A percentile compares a stretch with the other conserved stretches of the same genome.
Evolutionary conservation across 441 rosid species (phyloP).

Genomic region (Biscutella laevigata): DNA sequence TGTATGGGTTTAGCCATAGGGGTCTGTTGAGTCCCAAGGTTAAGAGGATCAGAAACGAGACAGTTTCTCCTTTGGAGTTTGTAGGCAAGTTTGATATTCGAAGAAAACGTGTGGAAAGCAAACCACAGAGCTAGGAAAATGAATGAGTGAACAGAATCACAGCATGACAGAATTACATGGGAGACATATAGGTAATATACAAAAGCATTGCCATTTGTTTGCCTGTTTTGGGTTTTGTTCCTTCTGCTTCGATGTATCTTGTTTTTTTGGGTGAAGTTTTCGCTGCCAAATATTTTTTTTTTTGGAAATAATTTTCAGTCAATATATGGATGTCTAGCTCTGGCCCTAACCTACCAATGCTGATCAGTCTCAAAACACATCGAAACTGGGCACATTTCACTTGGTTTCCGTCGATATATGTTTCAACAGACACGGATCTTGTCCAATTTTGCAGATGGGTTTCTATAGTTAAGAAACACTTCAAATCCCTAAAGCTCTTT

Average conservation of each 20-base stretch:
- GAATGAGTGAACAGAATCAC: neutral
- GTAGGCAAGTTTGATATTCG: conserved; percentile 85
- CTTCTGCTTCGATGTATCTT: neutral
- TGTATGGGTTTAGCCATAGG: conserved; percentile 83
- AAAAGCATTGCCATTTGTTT: neutral
- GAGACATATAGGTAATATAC: neutral
- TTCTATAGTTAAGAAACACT: neutral
- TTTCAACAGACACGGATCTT: neutral
- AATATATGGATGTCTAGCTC: neutral
- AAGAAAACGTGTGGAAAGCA: conserved; percentile 31
- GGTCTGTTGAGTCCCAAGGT: conserved; percentile 83
- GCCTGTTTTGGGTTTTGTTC: neutral
- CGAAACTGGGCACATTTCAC: neutral
- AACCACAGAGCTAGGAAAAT: conserved; percentile 19
- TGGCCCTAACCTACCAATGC: too few relatives aligned
- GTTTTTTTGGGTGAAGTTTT: neutral
- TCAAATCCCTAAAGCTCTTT: neutral
- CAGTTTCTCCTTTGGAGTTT: conserved; percentile 62
- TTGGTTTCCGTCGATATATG: neutral
- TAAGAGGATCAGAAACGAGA: conserved; percentile 84
- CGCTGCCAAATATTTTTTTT: neutral
- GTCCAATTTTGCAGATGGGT: neutral
- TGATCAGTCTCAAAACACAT: too few relatives aligned
- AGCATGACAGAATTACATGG: neutral
- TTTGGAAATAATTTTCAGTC: neutral